These are phyloP conservation scores for Pythium rishiriense DNA, from an alignment of 352 stramenopile species.

Conservation along the genomic window DNA sequence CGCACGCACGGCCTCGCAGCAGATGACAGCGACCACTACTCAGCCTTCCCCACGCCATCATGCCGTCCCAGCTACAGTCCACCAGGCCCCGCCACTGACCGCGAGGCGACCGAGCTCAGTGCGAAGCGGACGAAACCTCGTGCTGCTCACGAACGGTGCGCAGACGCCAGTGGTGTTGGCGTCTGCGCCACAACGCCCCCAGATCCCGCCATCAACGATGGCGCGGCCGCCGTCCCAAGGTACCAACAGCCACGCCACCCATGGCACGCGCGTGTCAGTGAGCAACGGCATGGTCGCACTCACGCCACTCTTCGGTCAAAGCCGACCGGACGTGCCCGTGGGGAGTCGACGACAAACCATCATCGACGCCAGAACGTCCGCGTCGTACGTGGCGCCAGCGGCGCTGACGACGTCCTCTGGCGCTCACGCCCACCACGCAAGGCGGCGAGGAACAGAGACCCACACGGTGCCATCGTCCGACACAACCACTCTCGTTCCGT, in stretches of 20 bases:
- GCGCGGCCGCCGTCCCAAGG: constrained; percentile 24
- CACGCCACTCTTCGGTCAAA: constrained; percentile 23
- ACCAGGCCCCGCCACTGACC: not conserved
- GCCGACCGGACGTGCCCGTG: not conserved
- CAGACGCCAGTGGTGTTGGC: not conserved
- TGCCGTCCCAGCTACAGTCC: not conserved
- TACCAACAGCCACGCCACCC: not conserved
- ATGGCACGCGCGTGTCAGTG: constrained; percentile 23
- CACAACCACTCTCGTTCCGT: too few relatives aligned
- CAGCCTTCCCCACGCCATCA: constrained; percentile 8
- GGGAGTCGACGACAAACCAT: constrained; percentile 23
- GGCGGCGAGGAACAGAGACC: not conserved
- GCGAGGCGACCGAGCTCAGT: constrained; percentile 44
- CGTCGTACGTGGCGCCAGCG: not conserved
- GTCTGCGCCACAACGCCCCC: not conserved
- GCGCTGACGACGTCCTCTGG: not conserved
- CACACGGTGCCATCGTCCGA: not conserved
- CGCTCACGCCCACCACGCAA: not conserved
- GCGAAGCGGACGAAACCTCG: constrained; percentile 48
- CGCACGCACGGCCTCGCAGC: not conserved
- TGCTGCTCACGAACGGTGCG: constrained; percentile 26
- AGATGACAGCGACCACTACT: not conserved
- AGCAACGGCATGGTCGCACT: constrained; percentile 45
- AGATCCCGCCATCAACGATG: constrained; percentile 2
- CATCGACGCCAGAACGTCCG: constrained; percentile 7